Base-by-base conservation (phyloP, 2,329 filamentous ascomycete genomes). In the Xylariales sp. region DNA sequence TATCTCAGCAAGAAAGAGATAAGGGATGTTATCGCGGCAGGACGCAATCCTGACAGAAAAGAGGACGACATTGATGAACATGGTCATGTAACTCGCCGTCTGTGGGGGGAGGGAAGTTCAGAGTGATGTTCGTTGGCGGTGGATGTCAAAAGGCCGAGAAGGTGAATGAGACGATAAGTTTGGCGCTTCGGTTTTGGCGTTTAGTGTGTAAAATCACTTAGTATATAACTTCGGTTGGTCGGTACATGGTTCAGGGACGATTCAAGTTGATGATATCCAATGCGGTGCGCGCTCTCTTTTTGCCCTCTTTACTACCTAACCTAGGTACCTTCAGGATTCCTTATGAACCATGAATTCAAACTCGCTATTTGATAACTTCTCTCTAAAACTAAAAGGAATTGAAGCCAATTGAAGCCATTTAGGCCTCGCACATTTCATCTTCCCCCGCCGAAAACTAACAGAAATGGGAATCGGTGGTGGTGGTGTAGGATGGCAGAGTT, bases 1-100 rank as follows among this genome's bases (percentile, higher is more conserved):
- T 76, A 79, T 10, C 78, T 89, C 14, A 80, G 85, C 16, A 78
- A 78, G 68, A 89, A 88, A 76, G 86, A 88, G 75, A 76, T 77
- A 46, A 71, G 77, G 0, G 76, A 78, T 5, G 77, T 88, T 36
- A 78, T 75, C 1, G 75, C 70, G 2, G 72, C 77, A 8, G 81
- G 83, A 62, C 85, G 82, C 74, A 89, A 89, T 63, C 85, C 85
- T 0, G 72, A 80, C 56, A 81, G 86, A 30, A 79, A 32, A 64
- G 86, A 87, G 72, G 68, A 72, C 4, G 85, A 88, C 54, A 18
- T 86, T 3, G 80, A 84, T 39, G 75, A 73, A 16, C 41, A 80
- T 8, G 81, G 80, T 1, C 71, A 69, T 2, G 77, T 81, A 1
- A 78, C 78, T 50, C 83, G 83, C 64, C 85, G 72, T 56, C 52